Evolutionary conservation across 2,329 filamentous ascomycete species (phyloP).

Genomic region (Colletotrichum caudatum): DNA sequence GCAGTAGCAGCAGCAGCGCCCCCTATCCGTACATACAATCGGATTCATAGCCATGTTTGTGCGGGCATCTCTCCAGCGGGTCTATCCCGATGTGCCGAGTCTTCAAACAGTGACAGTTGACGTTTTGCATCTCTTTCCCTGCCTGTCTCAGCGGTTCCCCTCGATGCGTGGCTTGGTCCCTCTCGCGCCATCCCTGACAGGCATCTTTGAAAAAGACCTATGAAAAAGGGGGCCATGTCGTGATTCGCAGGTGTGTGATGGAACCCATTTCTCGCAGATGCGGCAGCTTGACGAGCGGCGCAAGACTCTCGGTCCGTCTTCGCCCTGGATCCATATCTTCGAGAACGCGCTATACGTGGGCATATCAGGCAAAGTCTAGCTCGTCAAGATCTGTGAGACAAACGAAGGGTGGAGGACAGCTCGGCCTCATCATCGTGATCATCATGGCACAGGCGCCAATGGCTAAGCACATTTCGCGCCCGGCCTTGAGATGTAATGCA

Average conservation of each 20-base stretch:
- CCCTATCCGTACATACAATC: too few species aligned
- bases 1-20: background rate
- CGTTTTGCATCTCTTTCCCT: background rate
- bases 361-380: background rate
- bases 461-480: background rate
- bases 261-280: background rate
- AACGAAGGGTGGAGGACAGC: background rate
- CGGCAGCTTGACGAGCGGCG: background rate
- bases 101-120: constrained; percentile 26
- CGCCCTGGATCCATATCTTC: background rate
- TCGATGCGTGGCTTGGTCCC: background rate
- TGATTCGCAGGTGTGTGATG: background rate
- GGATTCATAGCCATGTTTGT: background rate
- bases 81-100: background rate
- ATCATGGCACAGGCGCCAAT: background rate
- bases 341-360: background rate
- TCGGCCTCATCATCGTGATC: background rate
- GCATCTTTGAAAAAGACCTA: background rate
- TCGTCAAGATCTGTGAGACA: background rate
- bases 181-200: too few species aligned
- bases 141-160: background rate
- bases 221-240: background rate
- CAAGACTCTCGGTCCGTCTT: background rate
- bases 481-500: background rate
- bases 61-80: constrained; percentile 8